A percentile compares a stretch with the other conserved stretches of the same genome.
These are phyloP conservation scores for Termitomyces sp. DNA, from an alignment of 768 basidiomycete species.

Conservation along the genomic window DNA sequence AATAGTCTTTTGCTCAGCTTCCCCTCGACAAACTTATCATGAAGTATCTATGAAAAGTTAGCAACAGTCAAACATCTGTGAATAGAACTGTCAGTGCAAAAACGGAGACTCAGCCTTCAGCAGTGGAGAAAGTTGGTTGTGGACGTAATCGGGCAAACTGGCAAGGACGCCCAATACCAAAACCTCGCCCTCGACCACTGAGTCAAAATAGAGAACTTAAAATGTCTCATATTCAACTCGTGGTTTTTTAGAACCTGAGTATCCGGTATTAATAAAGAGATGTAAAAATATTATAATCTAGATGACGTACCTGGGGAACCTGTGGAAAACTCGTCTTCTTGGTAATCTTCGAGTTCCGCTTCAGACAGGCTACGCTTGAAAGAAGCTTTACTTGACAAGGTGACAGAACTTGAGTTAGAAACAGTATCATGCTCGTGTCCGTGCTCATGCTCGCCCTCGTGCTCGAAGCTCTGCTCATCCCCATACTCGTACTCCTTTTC, in stretches of 20 bases:
- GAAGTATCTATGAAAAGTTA: constrained; percentile 4
- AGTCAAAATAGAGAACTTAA: not conserved
- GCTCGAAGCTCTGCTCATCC: not conserved
- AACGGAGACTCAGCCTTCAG: constrained; percentile 10
- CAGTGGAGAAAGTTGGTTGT: not conserved
- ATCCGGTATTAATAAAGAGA: not conserved
- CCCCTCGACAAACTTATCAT: not conserved
- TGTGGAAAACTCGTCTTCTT: constrained; percentile 20
- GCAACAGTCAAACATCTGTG: constrained; percentile 1
- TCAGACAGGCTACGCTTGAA: constrained; percentile 44
- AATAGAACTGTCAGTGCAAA: constrained; percentile 4
- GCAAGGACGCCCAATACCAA: not conserved
- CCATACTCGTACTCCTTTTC: not conserved
- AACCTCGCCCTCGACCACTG: not conserved
- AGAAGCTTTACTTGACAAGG: constrained; percentile 52
- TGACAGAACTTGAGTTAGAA: constrained; percentile 48
- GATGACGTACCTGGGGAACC: constrained; percentile 39
- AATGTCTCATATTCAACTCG: constrained; percentile 10
- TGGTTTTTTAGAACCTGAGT: constrained; percentile 10
- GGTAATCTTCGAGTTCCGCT: constrained; percentile 24
- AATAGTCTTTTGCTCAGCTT: not conserved
- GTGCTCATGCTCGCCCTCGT: not conserved
- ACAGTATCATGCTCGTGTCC: constrained; percentile 34
- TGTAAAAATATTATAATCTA: not conserved
- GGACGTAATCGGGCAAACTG: not conserved